phyloP scores from a whole-genome alignment of 164 flowering plant species.

The Liriodendron chinense region DNA sequence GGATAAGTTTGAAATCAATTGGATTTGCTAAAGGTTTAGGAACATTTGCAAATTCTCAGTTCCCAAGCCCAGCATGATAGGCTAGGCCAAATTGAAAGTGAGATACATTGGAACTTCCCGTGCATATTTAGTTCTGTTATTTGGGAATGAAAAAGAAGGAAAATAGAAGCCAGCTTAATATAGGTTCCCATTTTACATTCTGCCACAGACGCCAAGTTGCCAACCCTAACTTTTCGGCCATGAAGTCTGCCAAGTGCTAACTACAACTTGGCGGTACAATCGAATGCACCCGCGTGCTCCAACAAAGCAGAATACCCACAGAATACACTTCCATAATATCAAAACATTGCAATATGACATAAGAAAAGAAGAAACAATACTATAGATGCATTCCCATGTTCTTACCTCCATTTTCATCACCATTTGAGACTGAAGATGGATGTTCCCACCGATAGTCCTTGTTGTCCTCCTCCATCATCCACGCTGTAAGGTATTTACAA shows the following conservation, averaged over 20 bases:
- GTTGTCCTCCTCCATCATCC: conserved; percentile 1
- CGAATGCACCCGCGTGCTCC: too few species aligned
- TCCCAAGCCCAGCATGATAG: too few species aligned
- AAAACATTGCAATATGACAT: not conserved
- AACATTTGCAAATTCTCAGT: too few species aligned
- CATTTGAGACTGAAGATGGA: not conserved
- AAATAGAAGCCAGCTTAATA: not conserved
- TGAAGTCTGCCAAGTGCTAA: too few species aligned
- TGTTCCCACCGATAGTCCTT: not conserved
- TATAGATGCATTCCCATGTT: not conserved
- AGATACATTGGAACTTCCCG: not conserved
- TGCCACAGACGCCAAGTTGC: too few species aligned
- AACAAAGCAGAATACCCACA: too few species aligned
- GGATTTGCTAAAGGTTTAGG: not conserved
- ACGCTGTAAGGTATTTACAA: not conserved
- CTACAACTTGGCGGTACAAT: too few species aligned
- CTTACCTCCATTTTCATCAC: not conserved
- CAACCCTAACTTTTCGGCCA: too few species aligned
- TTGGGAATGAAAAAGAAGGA: not conserved
- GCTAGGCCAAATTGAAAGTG: not conserved
- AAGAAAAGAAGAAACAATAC: not conserved
- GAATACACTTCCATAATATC: too few species aligned
- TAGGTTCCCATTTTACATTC: too few species aligned
- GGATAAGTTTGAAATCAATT: not conserved
- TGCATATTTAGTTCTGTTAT: not conserved